Base-by-base conservation (phyloP, 805 yeast genomes). In the Starmerella roubikii region DNA sequence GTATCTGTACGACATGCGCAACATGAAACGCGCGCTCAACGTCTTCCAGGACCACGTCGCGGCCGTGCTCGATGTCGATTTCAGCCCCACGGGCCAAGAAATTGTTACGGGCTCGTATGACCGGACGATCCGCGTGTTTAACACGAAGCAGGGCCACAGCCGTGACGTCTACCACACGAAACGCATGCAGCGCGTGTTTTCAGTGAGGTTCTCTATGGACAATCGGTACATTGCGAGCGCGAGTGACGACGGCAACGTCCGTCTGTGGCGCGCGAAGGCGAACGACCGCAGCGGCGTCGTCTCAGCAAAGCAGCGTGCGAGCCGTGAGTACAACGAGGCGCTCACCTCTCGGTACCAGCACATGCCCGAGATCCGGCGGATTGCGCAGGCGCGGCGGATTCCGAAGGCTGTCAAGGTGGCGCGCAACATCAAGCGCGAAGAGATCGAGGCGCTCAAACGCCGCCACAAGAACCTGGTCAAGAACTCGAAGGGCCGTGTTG, bases 1-100 rank as follows among this genome's bases (percentile, higher is more conserved):
- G 9, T 91, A 91, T 58, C 69, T 80, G 39, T 93, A 94, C 74
- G 99, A 91, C 62, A 88, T 93, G 96, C 70, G 99, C 57, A 82
- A 86, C 54, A 67, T 93, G 72, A 68, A 68, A 32, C 69, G 82
- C 40, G 78, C 96, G 1, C 58, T 78, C 36, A 86, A 85, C 49
- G 84, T 93, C 11, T 83, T 71, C 61, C 85, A 88, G 62, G 97
- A 85, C 60, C 99, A 91, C 59, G 95, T 88, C 29, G 78, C 93
- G 34, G 95, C 96, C 0, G 93, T 91, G 10, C 71, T 88, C 75
- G 94, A 82, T 57, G 75, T 91, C 30, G 98, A 91, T 61, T 91
- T 82, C 55, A 74, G 94, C 10, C 98, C 98, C 30, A 86, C 97
- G 1, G 99, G 99, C 51, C 85, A 85, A 56, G 97, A 88, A 60